Evolutionary conservation across 768 basidiomycete genomes (phyloP), one percentile per base, ranked within the genome.

Genomic region (Amanita pseudoporphyria): DNA sequence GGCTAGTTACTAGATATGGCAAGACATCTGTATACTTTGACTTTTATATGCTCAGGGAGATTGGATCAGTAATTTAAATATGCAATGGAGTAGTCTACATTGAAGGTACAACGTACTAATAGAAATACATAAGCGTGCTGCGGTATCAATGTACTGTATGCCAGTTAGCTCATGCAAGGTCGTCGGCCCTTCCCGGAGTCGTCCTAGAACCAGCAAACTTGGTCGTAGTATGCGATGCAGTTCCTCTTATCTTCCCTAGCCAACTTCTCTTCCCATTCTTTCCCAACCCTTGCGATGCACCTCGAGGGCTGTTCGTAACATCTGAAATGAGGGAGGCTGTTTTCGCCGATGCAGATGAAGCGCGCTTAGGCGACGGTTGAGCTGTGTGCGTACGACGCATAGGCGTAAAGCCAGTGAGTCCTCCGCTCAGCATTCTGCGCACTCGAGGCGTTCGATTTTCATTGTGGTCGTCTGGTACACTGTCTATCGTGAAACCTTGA

Each of bases 321-420:
- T 87, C 84, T 10, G 66, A 59, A 21, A 73, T 67, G 16, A 69
- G 65, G 30, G 73, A 61, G 19, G 76, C 67, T 24, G 63, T 54
- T 36, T 65, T 65, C 31, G 59, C 36, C 6, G 64, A 49, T 14
- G 54, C 57, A 35, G 60, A 62, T 48, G 62, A 58, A 42, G 58
- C 26, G n/a, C 73, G 72, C 54, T 71, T 72, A 14, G 84, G 81
- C 28, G 83, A 79, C 6, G 72, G 61, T 9, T 68, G 58, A 16
- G 62, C 56, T 10, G 65, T 61, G 6, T 72, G 67, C 46, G 74
- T 78, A 26, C 61, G 46, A 35, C 85, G 79, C 26, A 79, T 71
- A 3, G 87, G 87, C 2, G 86, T 88, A 61, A 88, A 89, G 5
- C 87, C 81, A 5, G 77, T 71, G 38, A 83, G 79, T 43, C 77